These are phyloP conservation scores for Candida insectalens DNA, from an alignment of 805 yeast species.

Conservation along the genomic window DNA sequence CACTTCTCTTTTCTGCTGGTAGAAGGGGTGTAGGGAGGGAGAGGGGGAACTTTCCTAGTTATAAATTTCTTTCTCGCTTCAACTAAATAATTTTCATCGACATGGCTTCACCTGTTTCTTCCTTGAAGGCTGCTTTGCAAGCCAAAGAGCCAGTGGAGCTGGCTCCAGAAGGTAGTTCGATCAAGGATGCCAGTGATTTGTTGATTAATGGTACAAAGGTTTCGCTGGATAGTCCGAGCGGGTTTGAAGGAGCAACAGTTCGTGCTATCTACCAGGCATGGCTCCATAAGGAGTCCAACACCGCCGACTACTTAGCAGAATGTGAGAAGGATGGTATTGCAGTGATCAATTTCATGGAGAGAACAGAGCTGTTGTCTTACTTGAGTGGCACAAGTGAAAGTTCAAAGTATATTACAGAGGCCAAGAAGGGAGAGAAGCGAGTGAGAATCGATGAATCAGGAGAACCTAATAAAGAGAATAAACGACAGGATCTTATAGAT, in stretches of 20 bases:
- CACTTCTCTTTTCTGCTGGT: too few species aligned
- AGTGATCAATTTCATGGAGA: conserved; percentile 73
- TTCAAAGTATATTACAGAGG: conserved; percentile 39
- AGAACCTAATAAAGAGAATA: conserved; percentile 5
- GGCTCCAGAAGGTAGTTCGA: conserved; percentile 10
- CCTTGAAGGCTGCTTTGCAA: conserved; percentile 11
- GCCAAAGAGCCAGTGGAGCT: conserved; percentile 6
- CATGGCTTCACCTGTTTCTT: conserved; percentile 8
- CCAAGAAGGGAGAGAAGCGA: conserved; percentile 3
- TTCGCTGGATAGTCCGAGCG: conserved; percentile 21
- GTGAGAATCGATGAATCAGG: conserved; percentile 1
- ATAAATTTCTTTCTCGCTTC: too few species aligned
- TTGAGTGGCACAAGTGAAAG: conserved; percentile 57
- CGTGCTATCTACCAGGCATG: conserved; percentile 69
- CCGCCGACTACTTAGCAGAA: conserved; percentile 72
- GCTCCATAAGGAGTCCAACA: conserved; percentile 60
- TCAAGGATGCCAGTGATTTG: conserved; percentile 12
- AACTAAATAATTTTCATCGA: too few species aligned
- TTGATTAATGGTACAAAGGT: conserved; percentile 6
- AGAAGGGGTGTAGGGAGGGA: too few species aligned
- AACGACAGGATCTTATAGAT: conserved; percentile 19
- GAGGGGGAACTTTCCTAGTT: too few species aligned
- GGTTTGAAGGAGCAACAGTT: conserved; percentile 33
- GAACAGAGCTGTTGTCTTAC: conserved; percentile 79
- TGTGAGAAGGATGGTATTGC: conserved; percentile 57